A percentile compares a stretch with the other conserved stretches of the same genome.
Evolutionary conservation across 768 basidiomycete genomes (phyloP).

Genomic region (Amylocystis lapponica): DNA sequence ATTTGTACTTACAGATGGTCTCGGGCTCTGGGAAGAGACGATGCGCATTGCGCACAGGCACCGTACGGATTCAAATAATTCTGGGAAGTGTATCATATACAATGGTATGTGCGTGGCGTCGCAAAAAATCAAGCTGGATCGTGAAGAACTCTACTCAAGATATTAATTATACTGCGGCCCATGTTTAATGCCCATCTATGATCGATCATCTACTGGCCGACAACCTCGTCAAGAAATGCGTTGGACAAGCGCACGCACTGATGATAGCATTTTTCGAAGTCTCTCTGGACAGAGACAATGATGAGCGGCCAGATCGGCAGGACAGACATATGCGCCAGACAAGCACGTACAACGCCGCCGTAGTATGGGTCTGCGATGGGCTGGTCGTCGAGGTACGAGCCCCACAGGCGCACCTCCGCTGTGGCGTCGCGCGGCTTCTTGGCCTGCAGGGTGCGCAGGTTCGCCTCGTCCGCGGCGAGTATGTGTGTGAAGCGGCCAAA

Average conservation of each 20-base stretch:
- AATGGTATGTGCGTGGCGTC: no score
- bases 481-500: slow-evolving; percentile 79
- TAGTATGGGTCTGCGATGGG: slow-evolving; percentile 87
- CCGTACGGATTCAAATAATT: neutral
- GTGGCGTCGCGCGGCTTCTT: slow-evolving; percentile 44
- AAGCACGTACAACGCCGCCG: slow-evolving; percentile 48
- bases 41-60: no score
- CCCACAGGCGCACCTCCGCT: slow-evolving; percentile 73
- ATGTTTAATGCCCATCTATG: slow-evolving; percentile 1
- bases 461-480: slow-evolving; percentile 77
- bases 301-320: neutral
- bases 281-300: slow-evolving; percentile 36
- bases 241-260: slow-evolving; percentile 71
- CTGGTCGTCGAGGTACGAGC: slow-evolving; percentile 64
- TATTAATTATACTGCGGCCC: neutral
- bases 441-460: slow-evolving; percentile 56
- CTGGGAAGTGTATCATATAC: neutral
- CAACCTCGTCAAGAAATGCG: slow-evolving; percentile 71
- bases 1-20: no score
- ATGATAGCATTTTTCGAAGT: slow-evolving; percentile 73
- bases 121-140: no score
- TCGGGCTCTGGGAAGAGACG: no score
- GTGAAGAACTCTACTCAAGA: no score
- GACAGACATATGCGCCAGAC: neutral
- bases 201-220: slow-evolving; percentile 27